Conservation (phyloP, 768 basidiomycete genomes). For the Ephemerocybe angulata region DNA sequence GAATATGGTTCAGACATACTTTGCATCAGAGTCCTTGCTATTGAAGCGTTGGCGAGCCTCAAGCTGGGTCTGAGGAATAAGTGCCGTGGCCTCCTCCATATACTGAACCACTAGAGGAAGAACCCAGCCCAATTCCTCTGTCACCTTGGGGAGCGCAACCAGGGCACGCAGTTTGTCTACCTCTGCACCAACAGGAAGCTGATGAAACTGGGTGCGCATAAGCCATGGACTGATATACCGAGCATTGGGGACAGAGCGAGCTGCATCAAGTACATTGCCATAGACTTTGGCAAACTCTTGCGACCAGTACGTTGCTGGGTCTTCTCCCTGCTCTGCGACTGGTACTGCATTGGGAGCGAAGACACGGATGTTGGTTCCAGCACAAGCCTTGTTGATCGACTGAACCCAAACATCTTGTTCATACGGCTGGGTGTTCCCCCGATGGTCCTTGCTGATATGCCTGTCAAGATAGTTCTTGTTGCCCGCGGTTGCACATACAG, state of each 20-base stretch:
- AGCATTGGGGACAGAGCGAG: neutral
- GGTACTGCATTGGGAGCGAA: neutral
- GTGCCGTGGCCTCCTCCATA: neutral
- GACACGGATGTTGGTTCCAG: neutral
- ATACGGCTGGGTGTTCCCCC: neutral
- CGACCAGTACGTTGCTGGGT: neutral
- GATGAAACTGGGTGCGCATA: neutral
- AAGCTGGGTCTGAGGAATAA: neutral
- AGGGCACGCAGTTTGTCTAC: neutral
- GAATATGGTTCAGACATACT: no score
- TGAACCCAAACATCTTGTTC: neutral
- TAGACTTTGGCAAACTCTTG: neutral
- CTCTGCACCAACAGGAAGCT: neutral
- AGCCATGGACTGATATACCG: neutral
- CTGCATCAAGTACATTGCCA: neutral
- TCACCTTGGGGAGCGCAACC: neutral
- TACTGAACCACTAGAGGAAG: neutral
- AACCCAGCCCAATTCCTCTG: neutral
- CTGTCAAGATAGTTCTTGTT: neutral
- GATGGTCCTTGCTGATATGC: neutral
- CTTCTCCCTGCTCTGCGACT: neutral
- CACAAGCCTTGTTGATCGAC: neutral
- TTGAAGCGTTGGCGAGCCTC: neutral
- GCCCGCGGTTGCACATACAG: neutral
- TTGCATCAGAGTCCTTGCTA: neutral